A percentile compares a stretch with the other conserved stretches of the same genome.
These are phyloP conservation scores for Magnusiomyces tetraspermus DNA, from an alignment of 1,139 yeast genomes.

Conservation along the genomic window DNA sequence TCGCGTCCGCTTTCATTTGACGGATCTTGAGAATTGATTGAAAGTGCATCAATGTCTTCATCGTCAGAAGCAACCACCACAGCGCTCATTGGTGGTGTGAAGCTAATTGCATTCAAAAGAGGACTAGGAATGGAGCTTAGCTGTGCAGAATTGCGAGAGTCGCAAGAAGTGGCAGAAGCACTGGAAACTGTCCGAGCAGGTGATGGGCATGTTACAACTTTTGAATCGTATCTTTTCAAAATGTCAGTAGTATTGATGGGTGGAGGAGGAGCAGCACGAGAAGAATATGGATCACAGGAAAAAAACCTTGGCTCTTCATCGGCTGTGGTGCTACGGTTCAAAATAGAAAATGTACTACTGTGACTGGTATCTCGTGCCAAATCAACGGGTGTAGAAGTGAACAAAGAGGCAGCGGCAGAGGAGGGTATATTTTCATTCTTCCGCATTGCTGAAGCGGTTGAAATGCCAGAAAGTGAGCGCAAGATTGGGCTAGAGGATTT, in stretches of 20 bases:
- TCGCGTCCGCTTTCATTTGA: no score
- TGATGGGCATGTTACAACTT: not conserved
- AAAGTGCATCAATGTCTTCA: conserved; percentile 10
- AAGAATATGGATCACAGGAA: not conserved
- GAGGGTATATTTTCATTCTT: not conserved
- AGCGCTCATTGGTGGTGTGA: conserved; percentile 15
- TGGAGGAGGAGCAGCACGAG: not conserved
- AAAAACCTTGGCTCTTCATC: not conserved
- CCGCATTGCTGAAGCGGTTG: not conserved
- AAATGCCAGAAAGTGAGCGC: not conserved
- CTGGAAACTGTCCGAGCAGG: not conserved
- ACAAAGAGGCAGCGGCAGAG: not conserved
- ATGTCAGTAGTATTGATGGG: not conserved
- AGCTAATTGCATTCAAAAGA: conserved; percentile 20
- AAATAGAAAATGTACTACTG: not conserved
- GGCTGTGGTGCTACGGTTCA: not conserved
- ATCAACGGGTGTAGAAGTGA: not conserved
- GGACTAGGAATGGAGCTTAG: conserved; percentile 20
- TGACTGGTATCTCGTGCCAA: not conserved
- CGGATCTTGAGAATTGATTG: conserved; percentile 6
- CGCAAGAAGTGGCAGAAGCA: conserved; percentile 6
- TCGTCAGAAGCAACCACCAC: conserved; percentile 10
- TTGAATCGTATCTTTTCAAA: not conserved
- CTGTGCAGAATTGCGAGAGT: conserved; percentile 19
- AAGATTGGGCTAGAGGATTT: no score